Evolutionary conservation across 768 basidiomycete genomes (phyloP).

Genomic region (Leccinum subgranulosum): DNA sequence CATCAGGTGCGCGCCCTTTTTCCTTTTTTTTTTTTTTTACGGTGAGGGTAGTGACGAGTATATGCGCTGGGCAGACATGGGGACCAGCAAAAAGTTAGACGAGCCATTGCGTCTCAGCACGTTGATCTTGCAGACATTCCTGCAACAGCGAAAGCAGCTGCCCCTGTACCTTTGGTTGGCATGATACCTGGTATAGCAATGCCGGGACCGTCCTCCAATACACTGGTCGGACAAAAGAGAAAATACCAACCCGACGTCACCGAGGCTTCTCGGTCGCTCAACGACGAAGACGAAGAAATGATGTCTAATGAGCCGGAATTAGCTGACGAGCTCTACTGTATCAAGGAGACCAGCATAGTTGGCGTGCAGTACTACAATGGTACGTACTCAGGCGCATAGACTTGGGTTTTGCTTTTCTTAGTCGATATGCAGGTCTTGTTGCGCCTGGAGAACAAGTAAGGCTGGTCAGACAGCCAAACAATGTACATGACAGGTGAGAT

Average conservation of each 20-base stretch:
- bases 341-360: constrained; percentile 60
- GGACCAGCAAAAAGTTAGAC: constrained; percentile 62
- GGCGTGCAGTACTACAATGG: constrained; percentile 84
- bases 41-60: neutral
- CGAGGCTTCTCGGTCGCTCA: constrained; percentile 13
- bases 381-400: constrained; percentile 17
- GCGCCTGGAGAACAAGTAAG: constrained; percentile 75
- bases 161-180: constrained; percentile 2
- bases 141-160: constrained; percentile 33
- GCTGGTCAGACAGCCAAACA: constrained; percentile 63
- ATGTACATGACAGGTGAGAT: constrained; percentile 62
- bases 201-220: constrained; percentile 8
- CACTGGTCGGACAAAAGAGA: constrained; percentile 37
- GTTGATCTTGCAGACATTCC: constrained; percentile 62
- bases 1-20: constrained; percentile 42
- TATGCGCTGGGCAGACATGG: constrained; percentile 36
- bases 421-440: constrained; percentile 59
- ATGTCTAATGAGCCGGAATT: constrained; percentile 43
- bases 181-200: constrained; percentile 1
- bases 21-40: neutral
- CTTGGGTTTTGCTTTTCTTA: neutral
- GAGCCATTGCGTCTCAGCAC: constrained; percentile 51
- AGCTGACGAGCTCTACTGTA: constrained; percentile 67
- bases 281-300: constrained; percentile 45
- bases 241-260: constrained; percentile 36